Base-by-base conservation (phyloP, 2,329 filamentous ascomycete species). In the Aspergillus ruber region DNA sequence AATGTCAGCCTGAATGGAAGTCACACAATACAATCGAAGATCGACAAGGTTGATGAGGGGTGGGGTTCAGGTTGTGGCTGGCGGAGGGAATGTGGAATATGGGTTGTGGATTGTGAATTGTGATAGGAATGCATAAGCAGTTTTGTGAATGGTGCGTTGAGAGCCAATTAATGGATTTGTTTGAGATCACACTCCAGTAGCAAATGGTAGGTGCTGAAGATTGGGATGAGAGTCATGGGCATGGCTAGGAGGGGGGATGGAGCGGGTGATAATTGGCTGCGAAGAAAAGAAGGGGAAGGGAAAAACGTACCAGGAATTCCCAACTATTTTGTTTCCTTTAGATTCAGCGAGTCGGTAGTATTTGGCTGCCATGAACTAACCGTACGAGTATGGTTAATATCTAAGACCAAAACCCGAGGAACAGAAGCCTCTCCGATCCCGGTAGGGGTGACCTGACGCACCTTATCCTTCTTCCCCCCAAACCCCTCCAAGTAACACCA, bases 401-500 rank as follows among this genome's bases (percentile, higher is more conserved):
- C 15, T 35, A 4, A 35, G 17, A 35, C 17, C 33, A 7, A 17
- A 35, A 17, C n/a, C 17, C 5, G n/a, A 15, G 17, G 33, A 17
- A 39, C 17, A 10, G 36, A 29, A 29, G 25, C 25, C 10, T 29
- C 25, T 10, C 4, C 25, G 25, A 29, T 29, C 10, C 9, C 18
- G n/a, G n/a, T n/a, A 20, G 3, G 12, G 1, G 29, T 9, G 39
- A 12, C 3, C 6, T 13, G 7, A 81, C 88, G 71, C 78, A 96
- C 91, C 87, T 95, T 97, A 75, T 98, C 90, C 70, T 97, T 98
- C 69, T 90, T 93, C 63, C 90, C 91, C 29, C 93, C 93, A 70
- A 95, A 95, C n/a, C 93, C 93, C 65, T 96, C 86, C 23, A 94
- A 70, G 76, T 93, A 97, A 74, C 93, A 98, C 89, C 90, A 95